Percentiles rank a stretch among this genome's conserved stretches.
These are phyloP conservation scores for Trichoderma parareesei DNA, from an alignment of 495 filamentous ascomycete genomes.

Conservation along the genomic window DNA sequence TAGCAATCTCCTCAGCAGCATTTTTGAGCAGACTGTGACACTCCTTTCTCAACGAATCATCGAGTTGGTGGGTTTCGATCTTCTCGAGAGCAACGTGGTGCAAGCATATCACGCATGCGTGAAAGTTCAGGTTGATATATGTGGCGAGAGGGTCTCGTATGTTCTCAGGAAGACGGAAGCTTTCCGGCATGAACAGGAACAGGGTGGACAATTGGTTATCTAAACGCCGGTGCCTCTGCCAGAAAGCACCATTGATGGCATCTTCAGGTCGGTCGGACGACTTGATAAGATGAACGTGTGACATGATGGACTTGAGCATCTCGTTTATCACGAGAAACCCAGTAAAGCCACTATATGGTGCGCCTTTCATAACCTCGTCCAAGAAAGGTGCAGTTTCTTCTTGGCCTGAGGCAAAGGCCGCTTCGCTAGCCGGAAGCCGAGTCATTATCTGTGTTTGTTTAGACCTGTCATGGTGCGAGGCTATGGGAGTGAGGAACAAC, in stretches of 20 bases:
- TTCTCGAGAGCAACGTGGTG: constrained; percentile 34
- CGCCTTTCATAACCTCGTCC: constrained; percentile 29
- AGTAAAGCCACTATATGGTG: constrained; percentile 31
- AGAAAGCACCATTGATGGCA: constrained; percentile 30
- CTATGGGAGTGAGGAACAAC: background rate
- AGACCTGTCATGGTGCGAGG: background rate
- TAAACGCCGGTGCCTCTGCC: constrained; percentile 38
- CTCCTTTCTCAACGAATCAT: constrained; percentile 21
- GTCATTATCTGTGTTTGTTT: constrained; percentile 30
- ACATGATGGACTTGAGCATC: constrained; percentile 32
- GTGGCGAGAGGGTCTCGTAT: constrained; percentile 29
- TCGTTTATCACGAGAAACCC: constrained; percentile 31
- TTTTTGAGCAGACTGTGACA: constrained; percentile 27
- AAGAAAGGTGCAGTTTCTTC: constrained; percentile 27
- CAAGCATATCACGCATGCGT: constrained; percentile 36
- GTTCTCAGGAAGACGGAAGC: constrained; percentile 30
- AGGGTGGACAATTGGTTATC: constrained; percentile 35
- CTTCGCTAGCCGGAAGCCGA: constrained; percentile 35
- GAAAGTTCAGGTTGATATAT: constrained; percentile 37
- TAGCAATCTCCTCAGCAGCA: constrained; percentile 35
- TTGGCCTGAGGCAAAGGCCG: constrained; percentile 29
- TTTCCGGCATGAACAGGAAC: constrained; percentile 40
- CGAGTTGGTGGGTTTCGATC: constrained; percentile 28
- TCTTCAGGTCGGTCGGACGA: constrained; percentile 32
- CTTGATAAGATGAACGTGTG: constrained; percentile 32